Evolutionary conservation across 495 filamentous ascomycete species (phyloP), one percentile per base, ranked within the genome.

Genomic region (Thermochaetoides thermophila): DNA sequence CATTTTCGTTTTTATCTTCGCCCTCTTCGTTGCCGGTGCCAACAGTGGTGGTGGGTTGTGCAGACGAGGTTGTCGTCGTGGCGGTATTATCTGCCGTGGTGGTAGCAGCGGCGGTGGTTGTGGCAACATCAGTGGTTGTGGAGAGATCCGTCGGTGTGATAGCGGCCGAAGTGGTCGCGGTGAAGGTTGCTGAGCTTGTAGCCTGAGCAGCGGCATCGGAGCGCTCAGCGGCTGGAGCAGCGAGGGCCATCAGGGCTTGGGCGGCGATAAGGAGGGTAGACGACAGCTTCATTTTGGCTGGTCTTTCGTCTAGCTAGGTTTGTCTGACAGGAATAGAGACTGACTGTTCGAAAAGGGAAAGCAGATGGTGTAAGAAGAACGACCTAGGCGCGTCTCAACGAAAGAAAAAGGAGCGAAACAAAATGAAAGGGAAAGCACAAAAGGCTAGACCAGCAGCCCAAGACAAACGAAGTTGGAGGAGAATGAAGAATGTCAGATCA

Each of bases 221-320:
- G 4, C 33, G 37, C 7, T 45, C 29, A 9, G 36, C 32, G 5
- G 37, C 26, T n/a, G 47, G 47, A 11, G 39, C 34, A 27, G 48
- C 48, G 9, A 44, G 19, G 19, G 43, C 48, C 12, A 45, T 46
- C 1, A 53, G 27, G 12, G 32, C 40, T 42, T 52, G 45, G 18
- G 40, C 18, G 35, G 48, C 48, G 18, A 51, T 15, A 13, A 51
- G 8, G 27, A 51, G 29, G 28, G 28, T 44, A 36, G 10, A 17
- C 14, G 42, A 33, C 23, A 51, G 19, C 48, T 46, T 51, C 45
- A 53, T 49, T 10, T 16, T 51, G 42, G n/a, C 14, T 5, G 31
- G 11, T 29, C 16, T 9, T 5, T 19, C 5, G n/a, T 13, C 6
- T 20, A 10, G 12, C 23, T 20, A 29, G 29, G n/a, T 3, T 22